Evolutionary conservation across 1,284 basidiomycete genomes (phyloP).

Genomic region (Ustilago shanxiensis): DNA sequence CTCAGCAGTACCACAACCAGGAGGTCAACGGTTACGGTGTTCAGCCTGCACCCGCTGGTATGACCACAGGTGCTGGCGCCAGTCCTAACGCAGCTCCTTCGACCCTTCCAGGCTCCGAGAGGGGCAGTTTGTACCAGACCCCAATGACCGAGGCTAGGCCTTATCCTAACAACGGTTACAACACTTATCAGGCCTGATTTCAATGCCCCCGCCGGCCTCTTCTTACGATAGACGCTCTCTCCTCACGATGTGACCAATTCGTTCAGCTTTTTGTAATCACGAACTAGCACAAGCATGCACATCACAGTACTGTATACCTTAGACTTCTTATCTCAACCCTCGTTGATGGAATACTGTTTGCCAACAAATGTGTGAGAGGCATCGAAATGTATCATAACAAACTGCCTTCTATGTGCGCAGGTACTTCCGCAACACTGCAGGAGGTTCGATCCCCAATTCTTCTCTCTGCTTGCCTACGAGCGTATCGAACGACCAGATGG

Average conservation of each 20-base stretch:
- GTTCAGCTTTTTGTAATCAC: not conserved
- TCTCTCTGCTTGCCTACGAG: conserved; percentile 30
- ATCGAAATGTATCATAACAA: not conserved
- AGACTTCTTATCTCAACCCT: not conserved
- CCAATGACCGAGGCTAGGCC: conserved; percentile 47
- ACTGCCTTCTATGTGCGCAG: conserved; percentile 16
- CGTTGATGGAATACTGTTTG: not conserved
- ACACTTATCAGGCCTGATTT: conserved; percentile 20
- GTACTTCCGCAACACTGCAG: conserved; percentile 24
- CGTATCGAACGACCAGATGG: conserved; percentile 40
- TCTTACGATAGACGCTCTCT: not conserved
- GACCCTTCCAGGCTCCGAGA: conserved; percentile 34
- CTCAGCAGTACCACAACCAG: conserved; percentile 19
- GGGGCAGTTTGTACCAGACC: conserved; percentile 50
- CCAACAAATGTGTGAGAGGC: no score
- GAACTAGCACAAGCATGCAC: not conserved
- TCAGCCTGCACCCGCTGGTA: conserved; percentile 18
- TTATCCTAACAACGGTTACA: conserved; percentile 28
- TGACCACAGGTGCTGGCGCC: not conserved
- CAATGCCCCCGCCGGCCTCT: not conserved
- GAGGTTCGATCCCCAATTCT: conserved; percentile 36
- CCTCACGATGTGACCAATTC: not conserved
- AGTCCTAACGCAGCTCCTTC: conserved; percentile 26
- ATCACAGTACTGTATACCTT: conserved; percentile 12
- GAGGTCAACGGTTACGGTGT: conserved; percentile 15